These are phyloP conservation scores for Kockovaella imperatae DNA, from an alignment of 768 basidiomycete species.

Conservation along the genomic window DNA sequence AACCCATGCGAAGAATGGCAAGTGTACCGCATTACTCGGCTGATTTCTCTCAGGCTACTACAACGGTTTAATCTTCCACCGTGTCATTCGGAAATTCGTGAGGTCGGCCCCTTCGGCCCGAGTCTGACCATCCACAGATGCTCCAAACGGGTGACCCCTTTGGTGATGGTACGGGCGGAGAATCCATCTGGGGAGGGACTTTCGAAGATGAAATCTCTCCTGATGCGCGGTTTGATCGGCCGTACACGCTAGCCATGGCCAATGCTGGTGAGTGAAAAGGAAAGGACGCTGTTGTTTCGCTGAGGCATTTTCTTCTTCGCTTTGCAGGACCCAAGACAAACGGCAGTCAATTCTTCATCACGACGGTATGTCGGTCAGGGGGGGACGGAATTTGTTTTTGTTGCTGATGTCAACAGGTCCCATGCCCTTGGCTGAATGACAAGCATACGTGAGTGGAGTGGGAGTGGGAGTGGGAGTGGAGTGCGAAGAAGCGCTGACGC, in stretches of 20 bases:
- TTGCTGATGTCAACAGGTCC: no score
- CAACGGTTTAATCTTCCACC: slow-evolving; percentile 89
- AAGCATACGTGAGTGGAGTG: slow-evolving; percentile 46
- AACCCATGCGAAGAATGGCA: slow-evolving; percentile 58
- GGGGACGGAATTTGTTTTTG: no score
- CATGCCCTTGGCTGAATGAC: slow-evolving; percentile 80
- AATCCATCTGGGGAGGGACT: slow-evolving; percentile 90
- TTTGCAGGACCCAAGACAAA: slow-evolving; percentile 75
- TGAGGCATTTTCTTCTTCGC: no score
- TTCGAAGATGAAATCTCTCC: slow-evolving; percentile 93
- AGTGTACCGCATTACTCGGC: not conserved
- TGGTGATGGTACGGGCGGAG: slow-evolving; percentile 83
- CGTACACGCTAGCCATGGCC: slow-evolving; percentile 87
- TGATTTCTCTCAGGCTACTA: slow-evolving; percentile 55
- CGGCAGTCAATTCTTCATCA: slow-evolving; percentile 97
- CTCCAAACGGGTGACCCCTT: slow-evolving; percentile 84
- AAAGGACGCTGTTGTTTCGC: slow-evolving; percentile 1
- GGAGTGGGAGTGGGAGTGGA: not conserved
- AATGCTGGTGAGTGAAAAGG: slow-evolving; percentile 34
- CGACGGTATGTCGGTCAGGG: no score
- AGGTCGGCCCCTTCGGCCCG: slow-evolving; percentile 14
- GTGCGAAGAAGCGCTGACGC: not conserved
- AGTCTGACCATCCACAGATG: slow-evolving; percentile 1
- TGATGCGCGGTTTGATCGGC: slow-evolving; percentile 85
- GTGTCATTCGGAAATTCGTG: slow-evolving; percentile 90